Evolutionary conservation across 2,329 filamentous ascomycete genomes (phyloP).

Genomic region (Trichoderma oligosporum): DNA sequence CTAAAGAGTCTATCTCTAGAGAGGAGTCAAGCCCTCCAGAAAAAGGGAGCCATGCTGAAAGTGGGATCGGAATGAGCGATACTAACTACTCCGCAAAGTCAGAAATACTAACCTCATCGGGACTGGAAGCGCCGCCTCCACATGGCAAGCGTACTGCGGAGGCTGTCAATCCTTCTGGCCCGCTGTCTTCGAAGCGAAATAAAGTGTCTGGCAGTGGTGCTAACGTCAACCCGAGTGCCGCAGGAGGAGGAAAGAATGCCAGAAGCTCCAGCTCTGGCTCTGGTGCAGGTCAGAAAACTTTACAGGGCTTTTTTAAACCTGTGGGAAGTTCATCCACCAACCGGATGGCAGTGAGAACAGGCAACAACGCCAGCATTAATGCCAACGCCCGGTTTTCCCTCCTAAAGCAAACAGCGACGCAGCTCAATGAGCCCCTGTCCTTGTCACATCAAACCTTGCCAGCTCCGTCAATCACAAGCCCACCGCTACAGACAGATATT

Average conservation of each 20-base stretch:
- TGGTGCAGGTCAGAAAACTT: conserved; percentile 46
- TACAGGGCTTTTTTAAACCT: conserved; percentile 77
- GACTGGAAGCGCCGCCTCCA: background rate
- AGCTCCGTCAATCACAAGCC: background rate
- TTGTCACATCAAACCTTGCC: background rate
- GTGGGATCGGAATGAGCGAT: background rate
- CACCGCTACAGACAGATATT: background rate
- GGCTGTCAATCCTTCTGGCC: background rate
- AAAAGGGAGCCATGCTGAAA: background rate
- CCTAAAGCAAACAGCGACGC: background rate
- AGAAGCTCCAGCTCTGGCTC: background rate
- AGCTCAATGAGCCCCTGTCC: background rate
- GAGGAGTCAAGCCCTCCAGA: background rate
- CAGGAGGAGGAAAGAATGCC: background rate
- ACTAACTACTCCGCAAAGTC: background rate
- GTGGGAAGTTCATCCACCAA: conserved; percentile 21
- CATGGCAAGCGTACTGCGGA: conserved; percentile 6
- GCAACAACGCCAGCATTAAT: conserved; percentile 20
- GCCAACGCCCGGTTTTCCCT: conserved; percentile 14
- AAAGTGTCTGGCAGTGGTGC: background rate
- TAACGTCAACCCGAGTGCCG: background rate
- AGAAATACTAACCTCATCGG: background rate
- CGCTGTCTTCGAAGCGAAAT: conserved; percentile 11
- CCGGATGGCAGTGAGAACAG: conserved; percentile 3
- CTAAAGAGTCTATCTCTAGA: background rate